Evolutionary conservation across 352 stramenopile species (phyloP).

Genomic region (Globisporangium ultimum): DNA sequence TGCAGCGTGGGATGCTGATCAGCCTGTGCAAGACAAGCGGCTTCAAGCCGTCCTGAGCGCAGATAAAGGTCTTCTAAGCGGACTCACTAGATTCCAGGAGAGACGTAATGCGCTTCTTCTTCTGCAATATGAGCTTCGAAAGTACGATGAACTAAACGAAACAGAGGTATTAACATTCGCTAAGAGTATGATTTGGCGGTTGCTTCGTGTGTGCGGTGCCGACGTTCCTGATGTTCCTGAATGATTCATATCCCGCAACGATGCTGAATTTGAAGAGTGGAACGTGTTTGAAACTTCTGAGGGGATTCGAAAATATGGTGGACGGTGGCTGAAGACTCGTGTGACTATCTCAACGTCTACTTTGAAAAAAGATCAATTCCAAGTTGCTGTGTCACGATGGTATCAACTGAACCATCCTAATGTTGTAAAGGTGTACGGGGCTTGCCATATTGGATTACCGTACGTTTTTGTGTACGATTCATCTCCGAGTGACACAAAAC

Average conservation of each 20-base stretch:
- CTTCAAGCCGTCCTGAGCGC: too few relatives aligned
- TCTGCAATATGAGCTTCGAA: too few relatives aligned
- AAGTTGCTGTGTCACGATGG: not conserved
- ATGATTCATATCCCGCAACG: too few relatives aligned
- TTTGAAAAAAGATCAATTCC: not conserved
- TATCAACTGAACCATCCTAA: slow-evolving; percentile 9
- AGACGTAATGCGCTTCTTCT: too few relatives aligned
- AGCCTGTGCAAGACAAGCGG: not conserved
- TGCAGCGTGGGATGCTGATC: not conserved
- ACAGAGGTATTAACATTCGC: too few relatives aligned
- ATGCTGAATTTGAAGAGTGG: slow-evolving; percentile 2
- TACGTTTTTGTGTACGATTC: slow-evolving; percentile 4
- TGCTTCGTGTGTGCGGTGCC: too few relatives aligned
- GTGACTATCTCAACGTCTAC: not conserved
- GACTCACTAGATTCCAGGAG: too few relatives aligned
- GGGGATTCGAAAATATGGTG: not conserved
- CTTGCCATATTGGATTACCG: not conserved
- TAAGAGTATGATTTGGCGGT: too few relatives aligned
- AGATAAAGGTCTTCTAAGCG: too few relatives aligned
- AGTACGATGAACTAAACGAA: too few relatives aligned
- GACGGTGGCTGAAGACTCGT: slow-evolving; percentile 2
- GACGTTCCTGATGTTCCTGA: too few relatives aligned
- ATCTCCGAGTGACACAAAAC: not conserved
- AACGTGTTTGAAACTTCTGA: slow-evolving; percentile 2
- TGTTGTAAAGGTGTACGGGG: slow-evolving; percentile 6